These are phyloP conservation scores for Candida xiaguanensis DNA, from an alignment of 805 yeast species.

Conservation along the genomic window DNA sequence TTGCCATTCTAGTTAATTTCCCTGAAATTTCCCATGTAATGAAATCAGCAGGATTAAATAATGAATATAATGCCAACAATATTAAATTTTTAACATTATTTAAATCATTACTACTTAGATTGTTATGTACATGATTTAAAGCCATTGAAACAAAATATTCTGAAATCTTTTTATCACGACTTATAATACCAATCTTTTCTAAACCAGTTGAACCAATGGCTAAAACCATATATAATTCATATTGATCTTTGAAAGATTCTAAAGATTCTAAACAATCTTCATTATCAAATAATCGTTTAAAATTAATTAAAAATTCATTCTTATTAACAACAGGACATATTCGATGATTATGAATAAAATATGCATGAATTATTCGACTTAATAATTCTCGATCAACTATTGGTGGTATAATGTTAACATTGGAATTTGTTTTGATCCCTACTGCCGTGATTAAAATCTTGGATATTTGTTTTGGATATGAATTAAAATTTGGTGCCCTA, in stretches of 20 bases:
- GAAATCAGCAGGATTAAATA: constrained; percentile 47
- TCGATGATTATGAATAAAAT: constrained; percentile 42
- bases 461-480: constrained; percentile 14
- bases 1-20: constrained; percentile 39
- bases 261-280: constrained; percentile 11
- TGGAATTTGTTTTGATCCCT: constrained; percentile 13
- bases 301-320: constrained; percentile 28
- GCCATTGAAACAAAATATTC: constrained; percentile 41
- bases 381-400: constrained; percentile 25
- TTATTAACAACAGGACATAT: constrained; percentile 44
- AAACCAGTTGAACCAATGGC: constrained; percentile 54
- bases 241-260: constrained; percentile 24
- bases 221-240: constrained; percentile 50
- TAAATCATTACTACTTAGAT: constrained; percentile 35
- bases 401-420: constrained; percentile 13
- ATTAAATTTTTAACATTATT: constrained; percentile 39
- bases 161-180: constrained; percentile 27
- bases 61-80: constrained; percentile 47
- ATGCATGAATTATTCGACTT: constrained; percentile 38
- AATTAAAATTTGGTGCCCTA: constrained; percentile 21
- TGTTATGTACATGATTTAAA: constrained; percentile 33
- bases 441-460: constrained; percentile 14
- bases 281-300: constrained; percentile 18
- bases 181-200: constrained; percentile 17
- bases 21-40: constrained; percentile 54